phyloP scores from a whole-genome alignment of 2,329 filamentous ascomycete species.

The Colletotrichum graminicola region DNA sequence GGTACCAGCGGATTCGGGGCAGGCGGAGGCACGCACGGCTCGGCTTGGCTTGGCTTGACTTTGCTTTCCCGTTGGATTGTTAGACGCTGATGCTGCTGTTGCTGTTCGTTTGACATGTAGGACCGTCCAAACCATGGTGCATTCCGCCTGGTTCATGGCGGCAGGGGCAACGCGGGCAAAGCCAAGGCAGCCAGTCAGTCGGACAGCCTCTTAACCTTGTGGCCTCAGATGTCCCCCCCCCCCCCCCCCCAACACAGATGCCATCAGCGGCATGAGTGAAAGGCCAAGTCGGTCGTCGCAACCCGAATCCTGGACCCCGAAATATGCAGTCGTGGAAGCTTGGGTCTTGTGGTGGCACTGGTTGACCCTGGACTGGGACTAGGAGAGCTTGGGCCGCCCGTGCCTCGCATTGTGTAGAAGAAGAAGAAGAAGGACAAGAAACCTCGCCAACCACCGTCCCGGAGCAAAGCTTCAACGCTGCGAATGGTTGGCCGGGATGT shows the following conservation, averaged over 20 bases:
- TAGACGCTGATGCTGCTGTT: not conserved
- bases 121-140: slow-evolving; percentile 11
- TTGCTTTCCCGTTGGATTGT: not conserved
- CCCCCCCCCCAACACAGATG: not conserved
- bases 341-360: slow-evolving; percentile 25
- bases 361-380: slow-evolving; percentile 2
- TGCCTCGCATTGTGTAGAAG: not conserved
- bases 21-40: too few species aligned
- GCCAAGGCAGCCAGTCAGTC: not conserved
- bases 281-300: slow-evolving; percentile 10
- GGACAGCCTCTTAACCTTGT: not conserved
- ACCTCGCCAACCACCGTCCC: too few species aligned
- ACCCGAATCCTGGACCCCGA: slow-evolving; percentile 11
- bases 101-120: not conserved
- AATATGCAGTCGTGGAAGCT: slow-evolving; percentile 28
- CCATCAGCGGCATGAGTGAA: slow-evolving; percentile 20
- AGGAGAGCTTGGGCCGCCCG: slow-evolving; percentile 29
- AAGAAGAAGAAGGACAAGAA: too few species aligned
- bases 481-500: not conserved
- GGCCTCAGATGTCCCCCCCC: not conserved
- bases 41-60: not conserved
- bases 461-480: slow-evolving; percentile 13
- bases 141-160: not conserved
- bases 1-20: not conserved
- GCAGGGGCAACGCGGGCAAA: slow-evolving; percentile 4